phyloP scores from a whole-genome alignment of 108 stramenopile species.

The Skeletonema costatum region DNA sequence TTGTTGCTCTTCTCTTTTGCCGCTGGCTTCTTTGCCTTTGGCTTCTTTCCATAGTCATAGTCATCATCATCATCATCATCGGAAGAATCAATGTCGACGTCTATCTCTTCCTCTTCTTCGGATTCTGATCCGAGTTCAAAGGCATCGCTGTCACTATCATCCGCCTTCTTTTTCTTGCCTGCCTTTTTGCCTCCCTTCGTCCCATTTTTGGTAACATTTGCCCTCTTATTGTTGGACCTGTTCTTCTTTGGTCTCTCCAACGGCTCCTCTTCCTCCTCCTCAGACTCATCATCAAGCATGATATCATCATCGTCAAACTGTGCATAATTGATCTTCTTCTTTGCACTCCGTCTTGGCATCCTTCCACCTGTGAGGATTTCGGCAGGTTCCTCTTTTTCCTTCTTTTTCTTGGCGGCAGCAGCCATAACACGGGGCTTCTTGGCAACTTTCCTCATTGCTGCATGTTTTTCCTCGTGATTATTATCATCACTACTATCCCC shows the following conservation, averaged over 20 bases:
- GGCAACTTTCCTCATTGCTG: background rate
- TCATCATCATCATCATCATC: slow-evolving; percentile 6
- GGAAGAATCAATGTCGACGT: background rate
- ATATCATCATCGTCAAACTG: background rate
- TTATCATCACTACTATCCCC: background rate
- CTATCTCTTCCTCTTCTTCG: background rate
- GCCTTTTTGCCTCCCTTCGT: slow-evolving; percentile 5
- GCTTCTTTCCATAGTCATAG: background rate
- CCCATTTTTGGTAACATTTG: slow-evolving; percentile 1
- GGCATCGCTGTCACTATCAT: background rate
- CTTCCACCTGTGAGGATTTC: background rate
- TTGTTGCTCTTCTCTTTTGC: background rate
- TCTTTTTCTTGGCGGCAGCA: background rate
- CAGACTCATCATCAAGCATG: background rate
- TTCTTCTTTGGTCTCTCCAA: background rate
- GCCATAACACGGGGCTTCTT: background rate
- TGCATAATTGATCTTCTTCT: slow-evolving; percentile 1
- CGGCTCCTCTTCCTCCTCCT: background rate
- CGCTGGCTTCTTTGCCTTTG: background rate
- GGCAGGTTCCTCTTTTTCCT: background rate
- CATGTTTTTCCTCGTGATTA: background rate
- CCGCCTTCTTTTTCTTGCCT: background rate
- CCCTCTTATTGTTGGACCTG: background rate
- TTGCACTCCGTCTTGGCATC: background rate
- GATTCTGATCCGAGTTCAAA: slow-evolving; percentile 11